Conservation (phyloP, 495 filamentous ascomycete genomes). For the Hyphodiscus hymeniophilus region DNA sequence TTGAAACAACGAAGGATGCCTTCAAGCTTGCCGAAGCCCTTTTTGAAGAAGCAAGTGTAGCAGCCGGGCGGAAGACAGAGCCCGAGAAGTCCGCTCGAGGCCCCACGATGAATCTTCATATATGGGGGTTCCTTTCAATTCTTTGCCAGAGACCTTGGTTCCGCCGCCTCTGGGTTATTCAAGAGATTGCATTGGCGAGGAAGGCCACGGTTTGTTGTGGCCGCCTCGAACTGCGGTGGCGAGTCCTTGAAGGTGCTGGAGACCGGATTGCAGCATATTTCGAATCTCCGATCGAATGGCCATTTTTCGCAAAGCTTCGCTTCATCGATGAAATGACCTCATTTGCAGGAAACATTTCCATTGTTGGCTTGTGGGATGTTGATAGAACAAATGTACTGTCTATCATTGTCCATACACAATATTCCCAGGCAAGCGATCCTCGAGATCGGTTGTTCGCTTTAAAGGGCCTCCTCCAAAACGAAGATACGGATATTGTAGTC, state of each 20-base stretch:
- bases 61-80: not conserved
- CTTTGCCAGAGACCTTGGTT: not conserved
- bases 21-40: not conserved
- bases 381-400: too few relatives aligned
- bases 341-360: too few relatives aligned
- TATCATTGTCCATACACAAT: too few relatives aligned
- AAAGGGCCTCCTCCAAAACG: not conserved
- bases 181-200: not conserved
- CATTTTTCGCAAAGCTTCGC: too few relatives aligned
- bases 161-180: not conserved
- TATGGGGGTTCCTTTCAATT: not conserved
- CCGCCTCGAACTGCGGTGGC: too few relatives aligned
- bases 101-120: not conserved
- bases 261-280: not conserved
- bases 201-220: not conserved
- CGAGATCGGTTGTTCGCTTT: not conserved
- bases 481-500: not conserved
- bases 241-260: not conserved
- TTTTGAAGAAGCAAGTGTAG: not conserved
- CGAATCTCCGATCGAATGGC: not conserved
- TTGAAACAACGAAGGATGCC: not conserved
- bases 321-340: too few relatives aligned
- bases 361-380: too few relatives aligned
- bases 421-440: not conserved
- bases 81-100: not conserved